Evolutionary conservation across 2,329 filamentous ascomycete genomes (phyloP).

Genomic region (Magnaporthiopsis incrustans): DNA sequence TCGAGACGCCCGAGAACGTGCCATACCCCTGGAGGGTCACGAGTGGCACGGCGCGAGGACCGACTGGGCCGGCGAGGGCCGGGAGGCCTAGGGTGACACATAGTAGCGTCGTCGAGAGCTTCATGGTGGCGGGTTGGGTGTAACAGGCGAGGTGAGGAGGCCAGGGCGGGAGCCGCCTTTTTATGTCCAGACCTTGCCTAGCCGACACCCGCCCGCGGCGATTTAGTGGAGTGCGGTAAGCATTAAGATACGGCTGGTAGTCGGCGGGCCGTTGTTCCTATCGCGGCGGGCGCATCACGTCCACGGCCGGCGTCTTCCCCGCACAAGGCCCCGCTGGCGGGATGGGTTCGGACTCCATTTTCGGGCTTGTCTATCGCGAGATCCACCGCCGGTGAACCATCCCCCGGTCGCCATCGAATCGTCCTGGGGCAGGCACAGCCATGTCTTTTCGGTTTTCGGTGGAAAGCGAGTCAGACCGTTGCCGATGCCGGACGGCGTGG

Average conservation of each 20-base stretch:
- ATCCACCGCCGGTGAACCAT: not conserved
- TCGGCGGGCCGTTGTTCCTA: not conserved
- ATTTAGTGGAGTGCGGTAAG: too few species aligned
- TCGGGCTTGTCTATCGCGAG: not conserved
- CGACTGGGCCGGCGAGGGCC: not conserved
- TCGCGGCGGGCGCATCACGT: not conserved
- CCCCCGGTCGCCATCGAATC: not conserved
- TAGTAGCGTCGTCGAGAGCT: not conserved
- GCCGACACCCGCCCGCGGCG: too few species aligned
- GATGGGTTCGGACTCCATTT: not conserved
- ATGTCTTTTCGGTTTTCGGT: not conserved
- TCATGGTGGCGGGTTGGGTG: not conserved
- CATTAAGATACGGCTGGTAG: not conserved
- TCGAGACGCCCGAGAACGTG: not conserved
- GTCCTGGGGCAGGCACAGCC: too few species aligned
- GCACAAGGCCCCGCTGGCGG: too few species aligned
- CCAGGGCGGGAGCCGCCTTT: not conserved
- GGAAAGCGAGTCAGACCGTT: not conserved
- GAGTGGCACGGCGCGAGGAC: not conserved
- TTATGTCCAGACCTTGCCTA: not conserved
- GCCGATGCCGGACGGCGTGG: not conserved
- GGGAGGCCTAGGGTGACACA: not conserved
- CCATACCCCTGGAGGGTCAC: slow-evolving; percentile 1
- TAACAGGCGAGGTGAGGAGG: not conserved
- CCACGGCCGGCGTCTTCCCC: not conserved